Percentiles rank a stretch among this genome's conserved stretches.
These are phyloP conservation scores for Paraurostyla sp. DNA, from an alignment of 73 alveolate species.

Conservation along the genomic window DNA sequence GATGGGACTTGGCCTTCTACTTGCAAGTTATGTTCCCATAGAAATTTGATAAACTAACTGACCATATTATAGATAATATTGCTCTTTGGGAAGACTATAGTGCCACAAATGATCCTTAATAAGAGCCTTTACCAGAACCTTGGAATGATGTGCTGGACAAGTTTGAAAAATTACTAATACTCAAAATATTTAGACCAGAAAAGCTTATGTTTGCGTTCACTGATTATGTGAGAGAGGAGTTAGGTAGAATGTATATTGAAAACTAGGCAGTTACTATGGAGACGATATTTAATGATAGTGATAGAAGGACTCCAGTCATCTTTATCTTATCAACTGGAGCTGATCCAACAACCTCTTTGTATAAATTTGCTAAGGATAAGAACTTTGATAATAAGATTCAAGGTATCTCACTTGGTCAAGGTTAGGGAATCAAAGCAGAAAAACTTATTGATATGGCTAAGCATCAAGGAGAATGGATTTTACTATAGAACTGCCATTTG, in stretches of 20 bases:
- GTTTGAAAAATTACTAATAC: conserved; percentile 53
- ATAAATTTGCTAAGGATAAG: conserved; percentile 84
- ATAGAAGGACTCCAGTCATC: conserved; percentile 83
- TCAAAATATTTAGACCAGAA: conserved; percentile 65
- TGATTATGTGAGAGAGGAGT: conserved; percentile 47
- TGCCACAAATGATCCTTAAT: conserved; percentile 66
- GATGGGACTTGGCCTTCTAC: conserved; percentile 67
- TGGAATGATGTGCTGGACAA: conserved; percentile 58
- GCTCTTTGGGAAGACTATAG: conserved; percentile 62
- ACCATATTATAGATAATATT: conserved; percentile 45
- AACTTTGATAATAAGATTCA: conserved; percentile 71
- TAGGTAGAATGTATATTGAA: conserved; percentile 53
- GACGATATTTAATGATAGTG: conserved; percentile 80
- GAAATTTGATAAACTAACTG: conserved; percentile 32
- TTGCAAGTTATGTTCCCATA: background rate
- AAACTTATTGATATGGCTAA: conserved; percentile 73
- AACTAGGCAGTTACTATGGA: conserved; percentile 63
- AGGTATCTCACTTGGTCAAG: conserved; percentile 94
- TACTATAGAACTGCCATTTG: conserved; percentile 97
- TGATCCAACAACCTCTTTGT: conserved; percentile 91
- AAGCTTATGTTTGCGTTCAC: conserved; percentile 59
- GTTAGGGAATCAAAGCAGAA: conserved; percentile 90
- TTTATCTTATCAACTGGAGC: conserved; percentile 94
- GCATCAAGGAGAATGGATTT: conserved; percentile 96
- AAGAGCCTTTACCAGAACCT: conserved; percentile 68